Base-by-base conservation (phyloP, 441 rosid species). In the Eutrema salsugineum region DNA sequence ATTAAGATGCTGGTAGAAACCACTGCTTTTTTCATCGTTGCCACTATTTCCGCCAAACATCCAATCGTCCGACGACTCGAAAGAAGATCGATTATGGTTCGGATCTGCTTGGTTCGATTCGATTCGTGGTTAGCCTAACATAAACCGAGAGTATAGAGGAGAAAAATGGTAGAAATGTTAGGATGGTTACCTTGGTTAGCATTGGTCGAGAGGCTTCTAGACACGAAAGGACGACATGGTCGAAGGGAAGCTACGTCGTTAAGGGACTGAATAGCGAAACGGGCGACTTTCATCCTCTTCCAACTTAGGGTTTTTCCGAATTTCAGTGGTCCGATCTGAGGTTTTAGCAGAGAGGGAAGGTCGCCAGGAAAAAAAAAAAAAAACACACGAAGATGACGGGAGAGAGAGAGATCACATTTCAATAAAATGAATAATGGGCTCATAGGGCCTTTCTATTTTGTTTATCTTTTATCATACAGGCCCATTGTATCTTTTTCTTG, bases 1-100 rank as follows among this genome's bases (percentile, higher is more conserved):
- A 53, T 84, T 86, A 28, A 86, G 81, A 77, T 80, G 85, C 47
- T 71, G 75, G 71, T 40, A 85, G 75, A 90, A 89, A 3, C 81
- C 42, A 19, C 51, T 80, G 35, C 71, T 46, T 8, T 50, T 71
- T 0, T 78, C 75, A 72, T 70, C 77, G 71, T 73, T 72, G 19
- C 77, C 77, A 10, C 50, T 50, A 43, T 5, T 3, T 11, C 72
- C 84, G 14, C 86, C 86, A 33, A 84, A 87, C 11, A 87, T 78
- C 46, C 33, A 55, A 69, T 86, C 86, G 54, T 88, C 84, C 15
- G 60, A 40, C 2, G 86, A 63, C 54, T 81, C 84, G 5, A 27
- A 38, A 1, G 77, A 63, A 27, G 50, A 57, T 11, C 72, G 50
- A 70, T 17, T 62, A 15, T 19, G 71, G 10, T 46, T 48, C 4